Evolutionary conservation across 2,329 filamentous ascomycete genomes (phyloP).

Genomic region (Penicillium sp.): DNA sequence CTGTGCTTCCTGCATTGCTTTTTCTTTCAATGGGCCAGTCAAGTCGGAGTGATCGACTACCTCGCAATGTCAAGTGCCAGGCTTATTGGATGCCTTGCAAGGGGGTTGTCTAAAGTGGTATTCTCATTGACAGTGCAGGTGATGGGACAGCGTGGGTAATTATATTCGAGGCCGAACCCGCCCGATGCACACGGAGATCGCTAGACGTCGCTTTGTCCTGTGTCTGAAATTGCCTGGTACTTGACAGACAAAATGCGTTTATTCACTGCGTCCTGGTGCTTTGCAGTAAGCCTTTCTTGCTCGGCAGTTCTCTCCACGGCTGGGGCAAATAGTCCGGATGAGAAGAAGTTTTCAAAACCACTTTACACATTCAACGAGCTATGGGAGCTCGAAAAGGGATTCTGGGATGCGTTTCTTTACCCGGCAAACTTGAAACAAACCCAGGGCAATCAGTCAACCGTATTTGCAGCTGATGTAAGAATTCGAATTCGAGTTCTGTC

Average conservation of each 20-base stretch:
- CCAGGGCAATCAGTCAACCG: conserved; percentile 22
- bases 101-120: background rate
- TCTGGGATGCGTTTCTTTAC: conserved; percentile 31
- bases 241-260: background rate
- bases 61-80: background rate
- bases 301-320: background rate
- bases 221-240: background rate
- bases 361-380: conserved; percentile 25
- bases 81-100: background rate
- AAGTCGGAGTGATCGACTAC: background rate
- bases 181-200: too few species aligned
- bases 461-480: conserved; percentile 27
- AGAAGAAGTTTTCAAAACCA: background rate
- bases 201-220: background rate
- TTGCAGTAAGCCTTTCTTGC: background rate
- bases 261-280: background rate
- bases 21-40: background rate
- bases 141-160: background rate
- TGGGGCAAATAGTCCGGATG: background rate
- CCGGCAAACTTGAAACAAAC: conserved; percentile 27
- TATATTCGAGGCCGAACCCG: background rate
- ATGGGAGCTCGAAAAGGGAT: conserved; percentile 26
- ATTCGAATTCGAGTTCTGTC: too few species aligned
- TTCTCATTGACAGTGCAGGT: background rate
- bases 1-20: background rate